Conservation (phyloP, 306 rosid genomes). For the Corylus avellana region DNA sequence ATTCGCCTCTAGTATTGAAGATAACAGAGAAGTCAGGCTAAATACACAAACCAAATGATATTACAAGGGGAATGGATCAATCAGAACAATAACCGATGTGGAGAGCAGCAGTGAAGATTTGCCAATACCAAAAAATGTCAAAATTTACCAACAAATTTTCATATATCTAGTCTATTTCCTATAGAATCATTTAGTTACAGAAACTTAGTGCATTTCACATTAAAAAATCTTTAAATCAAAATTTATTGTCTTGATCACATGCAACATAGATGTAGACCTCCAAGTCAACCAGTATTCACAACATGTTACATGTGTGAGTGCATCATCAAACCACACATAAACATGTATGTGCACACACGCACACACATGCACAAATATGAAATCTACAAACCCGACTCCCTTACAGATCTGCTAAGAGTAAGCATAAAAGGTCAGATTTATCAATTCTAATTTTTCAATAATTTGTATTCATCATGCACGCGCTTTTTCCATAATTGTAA, state of each 20-base stretch:
- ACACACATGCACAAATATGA: not conserved
- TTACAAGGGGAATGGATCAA: not conserved
- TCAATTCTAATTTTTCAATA: not conserved
- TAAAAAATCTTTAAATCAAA: not conserved
- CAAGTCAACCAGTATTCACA: not conserved
- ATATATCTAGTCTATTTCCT: not conserved
- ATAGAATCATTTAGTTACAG: not conserved
- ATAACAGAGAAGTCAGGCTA: not conserved
- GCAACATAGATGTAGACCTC: not conserved
- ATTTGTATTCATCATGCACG: not conserved
- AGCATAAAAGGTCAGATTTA: not conserved
- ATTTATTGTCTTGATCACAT: not conserved
- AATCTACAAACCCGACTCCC: not conserved
- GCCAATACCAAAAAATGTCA: not conserved
- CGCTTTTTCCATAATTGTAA: slow-evolving; percentile 5
- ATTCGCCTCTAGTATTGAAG: not conserved
- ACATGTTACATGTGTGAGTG: not conserved
- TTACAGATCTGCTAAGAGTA: not conserved
- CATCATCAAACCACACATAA: not conserved
- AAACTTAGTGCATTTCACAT: not conserved
- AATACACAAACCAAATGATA: not conserved
- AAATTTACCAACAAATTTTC: not conserved
- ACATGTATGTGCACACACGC: not conserved
- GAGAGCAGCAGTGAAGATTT: not conserved
- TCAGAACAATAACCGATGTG: not conserved